Conservation (phyloP, 2,329 filamentous ascomycete genomes). For the Trichoderma semiorbis region DNA sequence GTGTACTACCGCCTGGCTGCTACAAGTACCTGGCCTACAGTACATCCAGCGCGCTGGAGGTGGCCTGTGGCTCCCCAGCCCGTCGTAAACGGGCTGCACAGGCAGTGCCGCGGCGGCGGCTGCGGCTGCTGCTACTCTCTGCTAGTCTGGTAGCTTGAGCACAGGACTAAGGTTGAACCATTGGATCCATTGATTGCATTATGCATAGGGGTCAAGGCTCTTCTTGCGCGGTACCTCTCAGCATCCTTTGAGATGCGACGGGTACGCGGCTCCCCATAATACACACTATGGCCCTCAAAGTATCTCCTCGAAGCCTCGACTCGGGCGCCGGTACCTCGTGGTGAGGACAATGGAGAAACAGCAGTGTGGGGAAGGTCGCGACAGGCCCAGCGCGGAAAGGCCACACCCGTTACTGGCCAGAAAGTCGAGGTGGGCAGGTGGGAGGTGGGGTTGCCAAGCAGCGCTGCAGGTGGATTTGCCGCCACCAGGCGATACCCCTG, state of each 20-base stretch:
- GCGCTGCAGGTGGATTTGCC: constrained; percentile 15
- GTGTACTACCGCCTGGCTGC: not conserved
- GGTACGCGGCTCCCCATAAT: not conserved
- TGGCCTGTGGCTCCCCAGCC: not conserved
- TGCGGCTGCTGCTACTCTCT: not conserved
- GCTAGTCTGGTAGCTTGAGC: not conserved
- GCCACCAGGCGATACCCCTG: constrained; percentile 15
- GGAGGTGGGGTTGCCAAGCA: constrained; percentile 7
- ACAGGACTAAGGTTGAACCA: not conserved
- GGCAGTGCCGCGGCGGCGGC: not conserved
- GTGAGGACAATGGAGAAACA: constrained; percentile 19
- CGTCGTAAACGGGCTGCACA: not conserved
- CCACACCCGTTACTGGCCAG: constrained; percentile 16
- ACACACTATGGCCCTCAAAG: not conserved
- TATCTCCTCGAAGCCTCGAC: not conserved
- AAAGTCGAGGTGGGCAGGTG: not conserved
- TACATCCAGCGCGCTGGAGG: not conserved
- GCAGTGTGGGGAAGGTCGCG: constrained; percentile 18
- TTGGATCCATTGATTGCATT: not conserved
- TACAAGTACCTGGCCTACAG: not conserved
- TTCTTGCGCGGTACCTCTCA: not conserved
- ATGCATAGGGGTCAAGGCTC: constrained; percentile 5
- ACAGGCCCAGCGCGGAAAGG: constrained; percentile 16
- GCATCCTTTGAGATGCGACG: not conserved
- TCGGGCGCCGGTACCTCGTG: not conserved